These are phyloP conservation scores for Pseudocercospora fuligena DNA, from an alignment of 2,329 filamentous ascomycete species.

Conservation along the genomic window DNA sequence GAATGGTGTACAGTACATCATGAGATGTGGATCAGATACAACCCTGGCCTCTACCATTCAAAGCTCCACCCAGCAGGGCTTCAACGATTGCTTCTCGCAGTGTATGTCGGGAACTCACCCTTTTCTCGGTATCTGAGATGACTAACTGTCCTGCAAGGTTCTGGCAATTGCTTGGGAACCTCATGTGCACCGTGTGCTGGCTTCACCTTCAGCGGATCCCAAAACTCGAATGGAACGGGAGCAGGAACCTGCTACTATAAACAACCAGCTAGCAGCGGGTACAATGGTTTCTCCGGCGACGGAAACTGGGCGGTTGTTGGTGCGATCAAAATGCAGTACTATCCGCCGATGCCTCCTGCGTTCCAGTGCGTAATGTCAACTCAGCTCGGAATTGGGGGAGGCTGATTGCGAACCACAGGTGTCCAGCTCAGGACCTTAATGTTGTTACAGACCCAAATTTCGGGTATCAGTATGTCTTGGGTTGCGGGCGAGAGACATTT, in stretches of 20 bases:
- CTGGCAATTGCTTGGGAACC: background rate
- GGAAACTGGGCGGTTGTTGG: background rate
- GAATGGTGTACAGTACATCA: background rate
- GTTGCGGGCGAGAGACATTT: constrained; percentile 3
- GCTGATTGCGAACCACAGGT: background rate
- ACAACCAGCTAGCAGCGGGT: background rate
- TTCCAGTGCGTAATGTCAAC: background rate
- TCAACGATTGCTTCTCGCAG: background rate
- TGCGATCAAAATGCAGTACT: constrained; percentile 6
- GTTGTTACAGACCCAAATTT: constrained; percentile 14
- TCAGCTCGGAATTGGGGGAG: background rate
- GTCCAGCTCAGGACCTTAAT: constrained; percentile 8
- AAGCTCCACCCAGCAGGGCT: background rate
- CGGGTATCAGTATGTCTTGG: constrained; percentile 10
- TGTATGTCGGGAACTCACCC: background rate
- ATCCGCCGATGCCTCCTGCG: constrained; percentile 10
- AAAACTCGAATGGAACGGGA: background rate
- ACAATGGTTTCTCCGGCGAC: background rate
- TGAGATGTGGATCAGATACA: constrained; percentile 11
- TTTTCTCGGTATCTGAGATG: background rate
- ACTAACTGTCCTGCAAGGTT: background rate
- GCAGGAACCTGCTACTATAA: constrained; percentile 6
- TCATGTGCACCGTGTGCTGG: background rate
- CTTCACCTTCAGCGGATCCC: constrained; percentile 1
- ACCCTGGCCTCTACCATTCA: background rate